Evolutionary conservation across 352 stramenopile species (phyloP).

Genomic region (Discostella stelligera): DNA sequence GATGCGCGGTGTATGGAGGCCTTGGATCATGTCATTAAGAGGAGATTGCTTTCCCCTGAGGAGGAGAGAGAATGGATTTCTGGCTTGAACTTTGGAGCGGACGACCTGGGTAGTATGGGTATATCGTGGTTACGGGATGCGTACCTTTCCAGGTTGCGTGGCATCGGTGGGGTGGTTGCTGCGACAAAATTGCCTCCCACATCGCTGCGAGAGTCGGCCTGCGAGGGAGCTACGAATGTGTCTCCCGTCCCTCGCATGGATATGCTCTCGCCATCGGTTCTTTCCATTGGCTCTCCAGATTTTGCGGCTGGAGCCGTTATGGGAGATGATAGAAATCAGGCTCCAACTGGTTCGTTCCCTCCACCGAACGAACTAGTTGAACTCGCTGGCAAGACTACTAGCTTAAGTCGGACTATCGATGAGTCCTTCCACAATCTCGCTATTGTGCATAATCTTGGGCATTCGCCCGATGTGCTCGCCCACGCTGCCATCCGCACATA

Average conservation of each 20-base stretch:
- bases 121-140: conserved; percentile 57
- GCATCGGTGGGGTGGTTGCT: conserved; percentile 15
- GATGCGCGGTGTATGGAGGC: conserved; percentile 68
- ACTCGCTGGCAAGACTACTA: not conserved
- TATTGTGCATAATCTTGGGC: conserved; percentile 49
- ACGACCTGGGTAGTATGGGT: conserved; percentile 9
- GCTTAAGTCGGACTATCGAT: conserved; percentile 43
- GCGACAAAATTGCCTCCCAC: not conserved
- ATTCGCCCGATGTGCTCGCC: conserved; percentile 66
- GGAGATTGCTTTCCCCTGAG: conserved; percentile 36
- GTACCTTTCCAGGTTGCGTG: conserved; percentile 36
- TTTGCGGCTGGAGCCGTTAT: conserved; percentile 10
- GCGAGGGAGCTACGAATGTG: conserved; percentile 4
- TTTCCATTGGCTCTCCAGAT: conserved; percentile 23
- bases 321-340: not conserved
- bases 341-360: not conserved
- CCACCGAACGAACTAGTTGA: conserved; percentile 1
- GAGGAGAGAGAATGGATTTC: conserved; percentile 48
- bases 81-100: conserved; percentile 28
- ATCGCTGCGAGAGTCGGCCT: not conserved
- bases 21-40: conserved; percentile 60
- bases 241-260: conserved; percentile 21
- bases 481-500: conserved; percentile 69
- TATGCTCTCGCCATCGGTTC: conserved; percentile 28
- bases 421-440: conserved; percentile 44